Conservation (phyloP, 768 basidiomycete species). For the Pulveroboletus sp. region DNA sequence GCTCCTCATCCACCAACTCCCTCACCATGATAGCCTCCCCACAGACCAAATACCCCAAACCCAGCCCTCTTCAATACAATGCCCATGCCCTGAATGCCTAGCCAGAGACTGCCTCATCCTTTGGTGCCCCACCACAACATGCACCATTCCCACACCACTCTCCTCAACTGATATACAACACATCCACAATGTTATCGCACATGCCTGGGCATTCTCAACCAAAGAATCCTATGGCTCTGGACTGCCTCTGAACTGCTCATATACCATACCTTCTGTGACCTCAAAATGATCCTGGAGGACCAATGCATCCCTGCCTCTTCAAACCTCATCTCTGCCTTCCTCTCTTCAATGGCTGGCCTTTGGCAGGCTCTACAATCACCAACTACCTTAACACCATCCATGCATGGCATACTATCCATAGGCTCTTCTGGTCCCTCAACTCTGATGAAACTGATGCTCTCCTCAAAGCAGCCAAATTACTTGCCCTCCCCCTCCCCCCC, state of each 20-base stretch:
- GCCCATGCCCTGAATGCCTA: too few relatives aligned
- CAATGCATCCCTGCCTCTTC: conserved; percentile 5
- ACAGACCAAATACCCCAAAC: too few relatives aligned
- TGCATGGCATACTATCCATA: conserved; percentile 30
- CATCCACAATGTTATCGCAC: not conserved
- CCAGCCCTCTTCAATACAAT: too few relatives aligned
- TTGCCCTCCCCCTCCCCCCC: conserved; percentile 13
- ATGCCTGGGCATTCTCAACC: not conserved
- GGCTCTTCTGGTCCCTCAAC: conserved; percentile 12
- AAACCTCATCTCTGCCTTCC: conserved; percentile 13
- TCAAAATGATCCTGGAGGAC: conserved; percentile 8
- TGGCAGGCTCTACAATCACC: conserved; percentile 9
- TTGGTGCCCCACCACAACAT: too few relatives aligned
- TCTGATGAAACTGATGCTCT: conserved; percentile 11
- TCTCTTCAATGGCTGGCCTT: not conserved
- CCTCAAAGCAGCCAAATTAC: conserved; percentile 12
- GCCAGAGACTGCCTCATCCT: too few relatives aligned
- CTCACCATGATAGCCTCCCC: too few relatives aligned
- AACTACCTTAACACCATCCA: conserved; percentile 17
- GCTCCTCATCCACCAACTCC: too few relatives aligned
- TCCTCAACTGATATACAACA: not conserved
- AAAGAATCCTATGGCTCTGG: conserved; percentile 37
- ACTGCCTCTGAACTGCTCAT: conserved; percentile 21
- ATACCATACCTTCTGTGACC: conserved; percentile 39
- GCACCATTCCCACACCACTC: too few relatives aligned